A percentile compares a stretch with the other conserved stretches of the same genome.
These are phyloP conservation scores for Chalciporus sphaerocephalus DNA, from an alignment of 768 basidiomycete genomes.

Conservation along the genomic window DNA sequence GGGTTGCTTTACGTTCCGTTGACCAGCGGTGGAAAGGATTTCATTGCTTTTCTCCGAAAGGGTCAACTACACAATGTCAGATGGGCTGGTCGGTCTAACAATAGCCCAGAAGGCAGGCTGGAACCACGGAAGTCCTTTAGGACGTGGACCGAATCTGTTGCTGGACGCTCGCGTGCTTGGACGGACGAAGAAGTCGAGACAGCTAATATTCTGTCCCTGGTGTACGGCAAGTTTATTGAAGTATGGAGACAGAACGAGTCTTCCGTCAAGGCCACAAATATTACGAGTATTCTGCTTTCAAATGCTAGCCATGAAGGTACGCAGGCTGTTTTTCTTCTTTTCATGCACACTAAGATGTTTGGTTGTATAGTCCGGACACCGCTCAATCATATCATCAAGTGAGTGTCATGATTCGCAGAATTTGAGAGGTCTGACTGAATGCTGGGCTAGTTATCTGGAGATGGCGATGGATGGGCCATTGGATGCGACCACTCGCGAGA, in stretches of 20 bases:
- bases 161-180: slow-evolving; percentile 66
- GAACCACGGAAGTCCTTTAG: slow-evolving; percentile 81
- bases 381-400: slow-evolving; percentile 1
- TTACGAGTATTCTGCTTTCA: slow-evolving; percentile 69
- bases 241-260: slow-evolving; percentile 82
- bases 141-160: slow-evolving; percentile 71
- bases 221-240: slow-evolving; percentile 83
- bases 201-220: slow-evolving; percentile 70
- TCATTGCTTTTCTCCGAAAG: slow-evolving; percentile 76
- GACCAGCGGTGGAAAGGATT: slow-evolving; percentile 68
- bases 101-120: slow-evolving; percentile 38
- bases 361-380: background rate
- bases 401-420: background rate
- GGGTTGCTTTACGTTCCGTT: slow-evolving; percentile 75
- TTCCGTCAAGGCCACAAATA: slow-evolving; percentile 63
- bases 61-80: slow-evolving; percentile 67
- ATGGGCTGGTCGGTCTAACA: slow-evolving; percentile 77
- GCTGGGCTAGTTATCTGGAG: slow-evolving; percentile 58
- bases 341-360: background rate
- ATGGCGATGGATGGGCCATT: slow-evolving; percentile 73
- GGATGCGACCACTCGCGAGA: slow-evolving; percentile 69
- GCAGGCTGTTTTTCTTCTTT: background rate
- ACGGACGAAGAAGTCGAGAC: slow-evolving; percentile 82
- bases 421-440: background rate
- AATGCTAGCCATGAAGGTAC: slow-evolving; percentile 82